Percentiles rank a stretch among this genome's conserved stretches.
Evolutionary conservation across 352 stramenopile species (phyloP).

Genomic region (Phytophthora lateralis): DNA sequence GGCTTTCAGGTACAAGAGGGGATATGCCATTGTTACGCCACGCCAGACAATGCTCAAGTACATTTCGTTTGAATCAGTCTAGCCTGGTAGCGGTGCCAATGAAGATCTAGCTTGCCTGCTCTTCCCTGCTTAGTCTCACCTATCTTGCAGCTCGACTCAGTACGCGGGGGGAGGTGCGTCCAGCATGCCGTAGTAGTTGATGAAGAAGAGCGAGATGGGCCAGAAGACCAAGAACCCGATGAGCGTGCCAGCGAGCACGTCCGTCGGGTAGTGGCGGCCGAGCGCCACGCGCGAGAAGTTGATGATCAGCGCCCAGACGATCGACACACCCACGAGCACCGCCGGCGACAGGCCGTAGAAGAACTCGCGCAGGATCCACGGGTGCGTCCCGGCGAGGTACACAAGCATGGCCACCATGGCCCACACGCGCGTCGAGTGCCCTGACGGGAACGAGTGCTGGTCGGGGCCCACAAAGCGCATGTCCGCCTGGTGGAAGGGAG

Average conservation of each 20-base stretch:
- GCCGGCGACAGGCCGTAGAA: slow-evolving; percentile 51
- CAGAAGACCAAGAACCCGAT: slow-evolving; percentile 72
- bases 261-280: slow-evolving; percentile 83
- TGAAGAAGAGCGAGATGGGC: slow-evolving; percentile 53
- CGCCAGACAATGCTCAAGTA: neutral
- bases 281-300: slow-evolving; percentile 83
- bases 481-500: slow-evolving; percentile 76
- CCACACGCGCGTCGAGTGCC: slow-evolving; percentile 79
- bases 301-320: slow-evolving; percentile 71
- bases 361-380: slow-evolving; percentile 50
- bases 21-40: neutral
- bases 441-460: slow-evolving; percentile 88
- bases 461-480: slow-evolving; percentile 80
- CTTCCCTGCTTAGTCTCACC: slow-evolving; percentile 6
- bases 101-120: neutral
- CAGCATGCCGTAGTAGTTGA: slow-evolving; percentile 37
- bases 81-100: neutral
- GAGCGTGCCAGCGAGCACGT: slow-evolving; percentile 65
- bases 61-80: slow-evolving; percentile 14
- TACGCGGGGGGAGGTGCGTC: slow-evolving; percentile 7
- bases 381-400: slow-evolving; percentile 57
- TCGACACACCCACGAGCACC: slow-evolving; percentile 44
- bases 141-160: slow-evolving; percentile 9
- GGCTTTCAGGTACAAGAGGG: neutral
- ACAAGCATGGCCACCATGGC: slow-evolving; percentile 71